Conservation (phyloP, 2,329 filamentous ascomycete species). For the Cercospora sp. region DNA sequence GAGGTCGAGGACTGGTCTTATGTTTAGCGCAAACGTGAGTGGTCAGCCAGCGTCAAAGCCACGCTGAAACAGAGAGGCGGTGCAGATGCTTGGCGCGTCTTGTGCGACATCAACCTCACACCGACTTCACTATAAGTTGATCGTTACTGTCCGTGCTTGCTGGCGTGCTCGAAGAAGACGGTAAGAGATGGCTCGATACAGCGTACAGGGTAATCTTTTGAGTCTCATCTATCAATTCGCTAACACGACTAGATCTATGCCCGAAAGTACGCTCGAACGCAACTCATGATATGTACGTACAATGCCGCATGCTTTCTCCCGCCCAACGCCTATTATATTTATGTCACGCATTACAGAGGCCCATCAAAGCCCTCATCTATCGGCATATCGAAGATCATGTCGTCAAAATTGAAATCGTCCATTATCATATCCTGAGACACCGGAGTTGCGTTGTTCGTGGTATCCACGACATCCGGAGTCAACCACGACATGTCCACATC, state of each 20-base stretch:
- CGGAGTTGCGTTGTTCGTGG: conserved; percentile 1
- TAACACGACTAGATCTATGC: not conserved
- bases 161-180: not conserved
- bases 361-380: conserved; percentile 20
- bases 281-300: not conserved
- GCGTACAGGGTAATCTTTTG: not conserved
- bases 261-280: not conserved
- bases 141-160: not conserved
- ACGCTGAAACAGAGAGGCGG: conserved; percentile 6
- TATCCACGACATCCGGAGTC: conserved; percentile 7
- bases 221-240: not conserved
- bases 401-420: conserved; percentile 28
- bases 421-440: conserved; percentile 24
- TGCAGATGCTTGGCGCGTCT: conserved; percentile 10
- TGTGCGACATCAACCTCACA: not conserved
- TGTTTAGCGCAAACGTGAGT: conserved; percentile 2
- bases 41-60: not conserved
- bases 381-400: conserved; percentile 33
- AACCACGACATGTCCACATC: conserved; percentile 15
- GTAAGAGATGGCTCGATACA: not conserved
- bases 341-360: not conserved
- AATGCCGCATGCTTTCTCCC: not conserved
- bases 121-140: not conserved
- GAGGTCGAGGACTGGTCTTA: not conserved
- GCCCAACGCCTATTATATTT: not conserved